Percentiles rank a stretch among this genome's conserved stretches.
phyloP scores from a whole-genome alignment of 352 stramenopile species.

The Pythium biforme region DNA sequence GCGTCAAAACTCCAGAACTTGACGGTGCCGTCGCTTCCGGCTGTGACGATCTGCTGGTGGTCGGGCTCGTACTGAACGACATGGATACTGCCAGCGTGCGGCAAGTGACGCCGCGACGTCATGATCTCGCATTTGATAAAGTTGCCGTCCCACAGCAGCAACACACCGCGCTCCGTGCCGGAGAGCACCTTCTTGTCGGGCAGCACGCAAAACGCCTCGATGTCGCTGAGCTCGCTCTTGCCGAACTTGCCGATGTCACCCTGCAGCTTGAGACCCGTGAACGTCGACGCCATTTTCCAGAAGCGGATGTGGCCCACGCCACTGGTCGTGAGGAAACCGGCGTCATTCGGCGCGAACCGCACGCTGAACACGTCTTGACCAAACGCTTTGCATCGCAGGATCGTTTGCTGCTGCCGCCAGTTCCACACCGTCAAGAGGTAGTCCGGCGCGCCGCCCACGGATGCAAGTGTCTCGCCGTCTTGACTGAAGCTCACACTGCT shows the following conservation, averaged over 20 bases:
- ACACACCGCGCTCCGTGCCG: conserved; percentile 77
- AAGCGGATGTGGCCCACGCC: conserved; percentile 94
- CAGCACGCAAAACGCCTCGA: conserved; percentile 92
- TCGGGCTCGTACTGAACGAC: conserved; percentile 67
- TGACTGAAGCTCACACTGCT: conserved; percentile 69
- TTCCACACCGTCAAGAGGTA: conserved; percentile 94
- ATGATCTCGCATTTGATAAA: conserved; percentile 95
- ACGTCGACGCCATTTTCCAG: conserved; percentile 96
- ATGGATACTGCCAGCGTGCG: conserved; percentile 71
- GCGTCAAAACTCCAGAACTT: conserved; percentile 88
- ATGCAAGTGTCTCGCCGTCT: conserved; percentile 87
- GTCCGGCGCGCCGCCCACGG: conserved; percentile 84
- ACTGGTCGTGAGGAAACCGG: conserved; percentile 90
- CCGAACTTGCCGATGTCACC: conserved; percentile 96
- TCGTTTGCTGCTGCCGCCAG: conserved; percentile 87
- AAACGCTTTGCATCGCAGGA: conserved; percentile 93
- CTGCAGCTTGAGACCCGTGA: conserved; percentile 95
- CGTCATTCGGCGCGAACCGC: conserved; percentile 84
- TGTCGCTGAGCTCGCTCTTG: conserved; percentile 93
- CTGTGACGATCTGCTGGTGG: conserved; percentile 54
- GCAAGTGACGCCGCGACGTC: conserved; percentile 57
- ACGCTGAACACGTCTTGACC: conserved; percentile 94
- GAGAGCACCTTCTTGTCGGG: conserved; percentile 94
- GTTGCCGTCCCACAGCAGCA: conserved; percentile 94
- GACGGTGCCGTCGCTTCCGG: conserved; percentile 83